Conservation (phyloP, 306 rosid species). For the Benincasa hispida region DNA sequence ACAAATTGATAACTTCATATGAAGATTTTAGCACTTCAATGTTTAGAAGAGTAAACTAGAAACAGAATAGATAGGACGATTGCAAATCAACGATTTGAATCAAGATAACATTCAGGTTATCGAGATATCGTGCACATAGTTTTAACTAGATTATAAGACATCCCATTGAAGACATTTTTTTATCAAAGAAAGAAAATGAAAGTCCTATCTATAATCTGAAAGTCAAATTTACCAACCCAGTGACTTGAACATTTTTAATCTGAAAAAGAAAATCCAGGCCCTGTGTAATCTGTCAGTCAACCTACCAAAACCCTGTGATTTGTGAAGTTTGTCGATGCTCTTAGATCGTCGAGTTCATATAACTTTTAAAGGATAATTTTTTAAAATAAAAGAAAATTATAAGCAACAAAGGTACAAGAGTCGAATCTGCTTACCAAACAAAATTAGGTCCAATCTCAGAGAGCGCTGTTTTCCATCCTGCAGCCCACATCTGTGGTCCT, state of each 20-base stretch:
- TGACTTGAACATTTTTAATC: background rate
- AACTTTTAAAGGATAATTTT: background rate
- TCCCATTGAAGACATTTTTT: background rate
- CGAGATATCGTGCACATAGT: background rate
- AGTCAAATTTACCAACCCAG: background rate
- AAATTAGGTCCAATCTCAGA: constrained; percentile 69
- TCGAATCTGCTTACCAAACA: constrained; percentile 37
- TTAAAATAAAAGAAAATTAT: background rate
- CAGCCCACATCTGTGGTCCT: constrained; percentile 81
- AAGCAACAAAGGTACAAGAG: background rate
- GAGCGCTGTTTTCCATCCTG: constrained; percentile 55
- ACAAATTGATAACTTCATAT: background rate
- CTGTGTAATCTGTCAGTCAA: too few relatives aligned
- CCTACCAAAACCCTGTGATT: background rate
- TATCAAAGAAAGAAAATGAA: background rate
- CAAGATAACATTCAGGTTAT: background rate
- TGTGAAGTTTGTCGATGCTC: background rate
- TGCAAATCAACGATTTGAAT: background rate
- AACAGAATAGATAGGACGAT: background rate
- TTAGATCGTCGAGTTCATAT: background rate
- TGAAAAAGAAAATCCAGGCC: background rate
- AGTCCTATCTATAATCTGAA: background rate
- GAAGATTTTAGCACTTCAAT: background rate
- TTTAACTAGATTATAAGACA: background rate
- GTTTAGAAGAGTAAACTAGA: background rate